phyloP scores from a whole-genome alignment of 257 asterid species.

The Jacaranda copaia region DNA sequence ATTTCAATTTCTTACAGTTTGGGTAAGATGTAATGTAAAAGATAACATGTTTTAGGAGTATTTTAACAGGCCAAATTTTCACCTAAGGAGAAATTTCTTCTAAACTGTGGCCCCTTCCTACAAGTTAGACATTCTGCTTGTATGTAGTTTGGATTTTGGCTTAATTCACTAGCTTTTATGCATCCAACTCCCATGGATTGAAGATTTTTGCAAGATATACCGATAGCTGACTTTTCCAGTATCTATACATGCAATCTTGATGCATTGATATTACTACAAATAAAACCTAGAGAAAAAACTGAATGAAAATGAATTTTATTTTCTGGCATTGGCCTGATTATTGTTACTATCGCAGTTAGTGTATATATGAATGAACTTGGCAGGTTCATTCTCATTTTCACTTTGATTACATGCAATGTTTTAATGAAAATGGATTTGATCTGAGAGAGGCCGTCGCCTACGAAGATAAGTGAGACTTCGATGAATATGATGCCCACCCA shows the following conservation, averaged over 20 bases:
- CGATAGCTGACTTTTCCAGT: background rate
- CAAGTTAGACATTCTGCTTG: conserved; percentile 22
- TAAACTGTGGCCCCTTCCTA: background rate
- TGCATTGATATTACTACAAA: background rate
- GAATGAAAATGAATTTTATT: too few relatives aligned
- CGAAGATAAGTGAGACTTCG: too few relatives aligned
- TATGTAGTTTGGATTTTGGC: background rate
- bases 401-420: too few relatives aligned
- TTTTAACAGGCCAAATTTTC: background rate
- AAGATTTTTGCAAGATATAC: background rate
- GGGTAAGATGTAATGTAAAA: conserved; percentile 20
- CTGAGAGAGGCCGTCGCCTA: background rate
- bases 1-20: conserved; percentile 2
- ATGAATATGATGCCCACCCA: too few relatives aligned
- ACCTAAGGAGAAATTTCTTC: conserved; percentile 4
- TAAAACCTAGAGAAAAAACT: background rate
- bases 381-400: too few relatives aligned
- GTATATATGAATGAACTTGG: background rate
- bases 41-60: conserved; percentile 22
- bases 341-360: too few relatives aligned
- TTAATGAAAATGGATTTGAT: too few relatives aligned
- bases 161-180: background rate
- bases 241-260: background rate
- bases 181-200: background rate
- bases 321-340: too few relatives aligned